Evolutionary conservation across 768 basidiomycete genomes (phyloP).

Genomic region (Multifurca ochricompacta): DNA sequence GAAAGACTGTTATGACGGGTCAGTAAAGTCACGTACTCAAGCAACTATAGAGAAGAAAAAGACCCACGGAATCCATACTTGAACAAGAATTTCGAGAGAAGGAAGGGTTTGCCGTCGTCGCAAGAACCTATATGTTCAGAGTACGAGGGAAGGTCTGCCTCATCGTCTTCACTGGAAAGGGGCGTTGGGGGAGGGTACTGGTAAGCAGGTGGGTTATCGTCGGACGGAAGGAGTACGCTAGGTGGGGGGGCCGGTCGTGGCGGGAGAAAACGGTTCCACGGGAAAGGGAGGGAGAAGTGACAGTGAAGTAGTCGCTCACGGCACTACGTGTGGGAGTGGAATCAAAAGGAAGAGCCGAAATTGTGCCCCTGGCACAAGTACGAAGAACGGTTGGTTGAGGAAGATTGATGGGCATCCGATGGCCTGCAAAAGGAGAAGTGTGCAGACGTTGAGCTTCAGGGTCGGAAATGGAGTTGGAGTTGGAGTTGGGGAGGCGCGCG

Average conservation of each 20-base stretch:
- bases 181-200: neutral
- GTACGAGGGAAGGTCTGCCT: constrained; percentile 30
- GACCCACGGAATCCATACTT: constrained; percentile 43
- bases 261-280: neutral
- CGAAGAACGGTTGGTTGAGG: neutral
- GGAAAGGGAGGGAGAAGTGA: neutral
- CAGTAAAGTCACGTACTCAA: neutral
- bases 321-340: neutral
- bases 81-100: constrained; percentile 42
- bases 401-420: neutral
- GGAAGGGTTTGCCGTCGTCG: constrained; percentile 31
- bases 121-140: constrained; percentile 13
- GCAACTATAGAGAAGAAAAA: neutral
- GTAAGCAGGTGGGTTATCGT: neutral
- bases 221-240: neutral
- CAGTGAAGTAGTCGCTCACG: neutral
- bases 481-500: neutral
- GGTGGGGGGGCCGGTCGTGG: neutral
- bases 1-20: constrained; percentile 32
- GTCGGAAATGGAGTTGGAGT: constrained; percentile 7
- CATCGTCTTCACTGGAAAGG: neutral
- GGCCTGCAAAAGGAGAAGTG: neutral
- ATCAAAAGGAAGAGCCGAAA: neutral
- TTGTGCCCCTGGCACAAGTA: constrained; percentile 8
- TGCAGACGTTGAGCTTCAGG: constrained; percentile 3